Conservation (phyloP, 75 land plant species). For the Selaginella moellendorffii region DNA sequence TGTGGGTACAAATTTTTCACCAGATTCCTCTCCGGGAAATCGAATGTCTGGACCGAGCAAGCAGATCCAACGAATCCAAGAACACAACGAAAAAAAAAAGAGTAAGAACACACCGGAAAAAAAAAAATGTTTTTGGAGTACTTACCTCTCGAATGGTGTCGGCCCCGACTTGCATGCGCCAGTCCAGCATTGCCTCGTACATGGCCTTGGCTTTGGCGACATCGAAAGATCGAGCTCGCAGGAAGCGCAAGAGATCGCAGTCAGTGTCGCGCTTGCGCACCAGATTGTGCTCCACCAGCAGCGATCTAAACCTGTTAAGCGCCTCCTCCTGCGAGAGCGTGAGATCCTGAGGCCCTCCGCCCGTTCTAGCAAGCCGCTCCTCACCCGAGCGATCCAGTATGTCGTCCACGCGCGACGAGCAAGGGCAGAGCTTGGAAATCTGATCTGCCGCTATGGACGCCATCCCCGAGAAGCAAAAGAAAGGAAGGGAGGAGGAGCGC, state of each 20-base stretch:
- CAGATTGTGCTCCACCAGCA: conserved; percentile 15
- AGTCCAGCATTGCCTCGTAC: conserved; percentile 38
- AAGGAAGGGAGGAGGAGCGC: too few relatives aligned
- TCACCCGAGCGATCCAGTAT: not conserved
- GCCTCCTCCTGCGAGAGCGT: conserved; percentile 23
- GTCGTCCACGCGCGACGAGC: not conserved
- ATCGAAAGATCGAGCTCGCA: conserved; percentile 33
- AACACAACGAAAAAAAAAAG: too few relatives aligned
- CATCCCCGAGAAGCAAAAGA: too few relatives aligned
- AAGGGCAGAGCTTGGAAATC: not conserved
- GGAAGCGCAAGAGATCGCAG: conserved; percentile 20
- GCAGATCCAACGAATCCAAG: too few relatives aligned
- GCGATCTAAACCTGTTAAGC: conserved; percentile 8
- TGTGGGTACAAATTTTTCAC: conserved; percentile 30
- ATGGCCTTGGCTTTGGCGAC: conserved; percentile 28
- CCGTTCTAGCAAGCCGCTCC: not conserved
- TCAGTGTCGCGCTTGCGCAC: conserved; percentile 20
- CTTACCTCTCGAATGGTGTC: conserved; percentile 31
- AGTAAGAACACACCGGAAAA: too few relatives aligned
- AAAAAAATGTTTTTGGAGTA: too few relatives aligned
- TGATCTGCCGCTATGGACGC: not conserved
- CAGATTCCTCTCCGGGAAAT: conserved; percentile 28
- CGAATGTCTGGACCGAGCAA: conserved; percentile 37
- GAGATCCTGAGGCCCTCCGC: not conserved
- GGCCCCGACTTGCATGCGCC: conserved; percentile 30